Base-by-base conservation (phyloP, 2,329 filamentous ascomycete species). In the Cladophialophora psammophila region DNA sequence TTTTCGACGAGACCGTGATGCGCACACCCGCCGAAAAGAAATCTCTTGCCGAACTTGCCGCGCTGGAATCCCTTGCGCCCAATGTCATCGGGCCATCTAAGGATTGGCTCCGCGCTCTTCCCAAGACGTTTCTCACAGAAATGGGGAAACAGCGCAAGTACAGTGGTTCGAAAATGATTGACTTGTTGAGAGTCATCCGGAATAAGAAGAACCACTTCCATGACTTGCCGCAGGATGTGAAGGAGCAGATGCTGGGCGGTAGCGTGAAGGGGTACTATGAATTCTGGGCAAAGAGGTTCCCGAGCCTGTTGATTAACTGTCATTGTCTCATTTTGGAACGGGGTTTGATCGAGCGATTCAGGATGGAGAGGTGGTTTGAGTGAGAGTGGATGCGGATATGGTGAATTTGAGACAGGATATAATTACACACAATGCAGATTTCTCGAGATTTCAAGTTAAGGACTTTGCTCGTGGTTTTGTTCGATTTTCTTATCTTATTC, bases 141-240 rank as follows among this genome's bases (percentile, higher is more conserved):
- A 85, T 98, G 6, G 94, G 93, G 66, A 97, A 96, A 80, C 94
- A 98, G 80, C 88, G 94, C 75, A 97, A 97, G 79, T 99, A 99
- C 79, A 95, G 91, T 0, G 94, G 94, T 0, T 86, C 87, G 1
- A 87, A 88, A 55, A 86, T 99, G 76, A 81, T 99, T 63, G 95
- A 99, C 79, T 84, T 99, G 26, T 81, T 99, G 20, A 87, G 95
- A 1, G 95, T 94, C 1, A 82, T 99, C 64, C 86, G 95, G 31
- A 99, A 99, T 80, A 99, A 99, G 86, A 92, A 91, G 74, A 97
- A 98, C 71, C 95, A 99, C 76, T 99, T 97, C 77, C 94, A 97
- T 75, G 95, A 99, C 77, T 94, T 99, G 92, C 86, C 91, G 6
- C 91, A 94, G 13, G 81, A 88, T 57, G 86, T 97, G 69, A 94